Evolutionary conservation across 805 yeast species (phyloP).

Genomic region (Schizosaccharomyces cryophilus): DNA sequence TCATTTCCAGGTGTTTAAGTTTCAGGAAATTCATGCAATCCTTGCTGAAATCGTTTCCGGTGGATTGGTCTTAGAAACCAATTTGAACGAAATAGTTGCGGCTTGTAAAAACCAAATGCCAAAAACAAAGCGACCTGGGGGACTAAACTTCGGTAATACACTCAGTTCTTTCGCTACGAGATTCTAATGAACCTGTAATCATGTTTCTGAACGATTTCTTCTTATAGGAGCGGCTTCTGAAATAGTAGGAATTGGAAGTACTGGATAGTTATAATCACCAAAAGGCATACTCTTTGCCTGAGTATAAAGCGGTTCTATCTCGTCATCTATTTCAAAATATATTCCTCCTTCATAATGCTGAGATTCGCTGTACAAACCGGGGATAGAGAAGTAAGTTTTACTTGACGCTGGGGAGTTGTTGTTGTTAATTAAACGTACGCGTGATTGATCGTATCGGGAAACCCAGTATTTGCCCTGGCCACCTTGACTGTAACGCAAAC

Average conservation of each 20-base stretch:
- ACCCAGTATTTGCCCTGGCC: slow-evolving; percentile 76
- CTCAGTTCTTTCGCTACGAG: background rate
- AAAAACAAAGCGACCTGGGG: background rate
- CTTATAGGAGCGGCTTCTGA: background rate
- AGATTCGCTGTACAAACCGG: background rate
- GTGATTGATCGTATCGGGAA: slow-evolving; percentile 10
- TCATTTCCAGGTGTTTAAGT: background rate
- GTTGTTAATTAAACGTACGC: background rate
- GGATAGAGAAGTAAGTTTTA: background rate
- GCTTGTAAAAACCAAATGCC: slow-evolving; percentile 17
- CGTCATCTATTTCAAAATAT: slow-evolving; percentile 8
- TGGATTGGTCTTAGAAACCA: slow-evolving; percentile 93
- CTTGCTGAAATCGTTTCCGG: slow-evolving; percentile 76
- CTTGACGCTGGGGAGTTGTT: background rate
- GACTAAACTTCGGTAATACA: background rate
- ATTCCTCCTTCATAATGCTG: background rate
- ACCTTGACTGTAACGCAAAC: slow-evolving; percentile 53
- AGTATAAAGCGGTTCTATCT: slow-evolving; percentile 15
- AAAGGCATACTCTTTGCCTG: slow-evolving; percentile 14
- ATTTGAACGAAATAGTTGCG: slow-evolving; percentile 51
- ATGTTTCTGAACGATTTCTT: background rate
- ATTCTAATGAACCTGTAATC: background rate
- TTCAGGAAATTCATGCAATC: slow-evolving; percentile 70
- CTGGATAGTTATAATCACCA: slow-evolving; percentile 22
- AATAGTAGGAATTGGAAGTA: slow-evolving; percentile 14